Base-by-base conservation (phyloP, 1,284 basidiomycete genomes). In the Ganoderma lucidum region DNA sequence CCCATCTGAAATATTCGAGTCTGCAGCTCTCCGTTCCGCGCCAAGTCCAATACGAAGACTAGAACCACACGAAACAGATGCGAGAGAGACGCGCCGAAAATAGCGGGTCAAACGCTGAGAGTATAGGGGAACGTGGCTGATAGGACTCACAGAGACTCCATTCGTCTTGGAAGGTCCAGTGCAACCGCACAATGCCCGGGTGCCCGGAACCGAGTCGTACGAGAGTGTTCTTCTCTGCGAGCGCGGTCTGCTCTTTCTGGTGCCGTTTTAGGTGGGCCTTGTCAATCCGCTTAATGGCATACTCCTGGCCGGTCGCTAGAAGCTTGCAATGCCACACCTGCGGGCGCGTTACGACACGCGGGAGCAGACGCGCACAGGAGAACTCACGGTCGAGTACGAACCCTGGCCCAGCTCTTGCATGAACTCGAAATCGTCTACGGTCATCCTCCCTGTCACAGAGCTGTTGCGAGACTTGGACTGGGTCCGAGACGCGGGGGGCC, bases 11-110 rank as follows among this genome's bases (percentile, higher is more conserved):
- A 91, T 77, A 98, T 93, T 69, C 91, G 85, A 0, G 89, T 87
- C 70, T 97, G 91, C 75, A 98, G 86, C 79, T 98, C 96, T 45
- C 96, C 96, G 78, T 97, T 96, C n/a, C 86, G 84, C 0, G 94
- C 95, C 17, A 96, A 85, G 79, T 98, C 96, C 70, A 98, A 85
- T 0, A 97, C 96, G 75, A 97, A 98, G 81, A 96, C 96, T 97
- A 75, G 12, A 37, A 37, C n/a, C n/a, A 6, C 59, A 42, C 23
- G 23, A 37, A 60, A 28, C 23, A n/a, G 17, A 61, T 41, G 39
- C 37, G 39, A 42, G 9, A 28, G 39, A 42, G 39, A 37, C 59
- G 59, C 59, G 59, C 59, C 32, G 35, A 19, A 48, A 28, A 51
- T 51, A 45, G 61, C 65, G 30, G 35, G 62, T 67, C 66, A 67